Evolutionary conservation across 116 monocot genomes (phyloP), one percentile per base, ranked within the genome.

Genomic region (Posidonia oceanica): DNA sequence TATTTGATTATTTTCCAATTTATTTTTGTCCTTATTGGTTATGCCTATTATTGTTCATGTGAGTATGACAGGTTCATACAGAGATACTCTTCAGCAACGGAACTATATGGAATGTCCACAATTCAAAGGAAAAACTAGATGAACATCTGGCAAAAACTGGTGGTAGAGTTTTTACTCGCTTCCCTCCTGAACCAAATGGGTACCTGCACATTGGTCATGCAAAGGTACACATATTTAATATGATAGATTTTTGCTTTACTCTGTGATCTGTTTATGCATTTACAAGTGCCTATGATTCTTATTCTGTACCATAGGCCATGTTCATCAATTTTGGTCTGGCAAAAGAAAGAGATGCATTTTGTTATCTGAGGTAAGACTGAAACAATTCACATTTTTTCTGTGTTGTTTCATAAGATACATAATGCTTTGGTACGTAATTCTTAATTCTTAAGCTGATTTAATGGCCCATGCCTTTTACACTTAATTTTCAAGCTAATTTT

Each of bases 201-300:
- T 89, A 92, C 79, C 77, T 98, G 36, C 97, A 98, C 70, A 98
- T 98, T 79, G 97, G 97, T 55, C 97, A 98, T 84, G 97, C 97
- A 22, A 98, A 98, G 97, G 97, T 98, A 81, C 42, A 54, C 4
- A 42, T 41, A 18, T 68, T 13, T 61, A 39, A 38, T 23, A 67
- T 44, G 7, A 17, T 59, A 41, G 8, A 1, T 21, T 29, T 21
- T 69, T 58, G 0, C 11, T 68, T 42, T 38, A 42, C 14, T 61
- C 60, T 41, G 61, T 29, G 15, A 14, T 57, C 8, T 57, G 5
- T 70, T 0, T 18, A 0, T 57, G 36, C 4, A 14, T 64, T 61
- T 18, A 5, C 7, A 16, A 13, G 18, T 51, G n/a, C 37, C 44
- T 42, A 18, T 74, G 7, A 80, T 55, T 53, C 29, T 29, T 71